phyloP scores from a whole-genome alignment of 805 yeast genomes.

The Saccharomycopsis selenospora region DNA sequence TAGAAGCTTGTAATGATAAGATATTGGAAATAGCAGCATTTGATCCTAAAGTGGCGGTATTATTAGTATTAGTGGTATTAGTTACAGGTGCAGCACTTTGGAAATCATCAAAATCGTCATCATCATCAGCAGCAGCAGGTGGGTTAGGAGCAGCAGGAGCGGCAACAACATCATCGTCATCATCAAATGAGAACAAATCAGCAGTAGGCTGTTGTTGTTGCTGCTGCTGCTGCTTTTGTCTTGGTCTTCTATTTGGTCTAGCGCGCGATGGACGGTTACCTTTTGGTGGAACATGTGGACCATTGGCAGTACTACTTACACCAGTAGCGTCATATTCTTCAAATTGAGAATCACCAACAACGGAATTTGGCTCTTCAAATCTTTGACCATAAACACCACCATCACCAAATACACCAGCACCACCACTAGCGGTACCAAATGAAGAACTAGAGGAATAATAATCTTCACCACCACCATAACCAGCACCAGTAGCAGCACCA shows the following conservation, averaged over 20 bases:
- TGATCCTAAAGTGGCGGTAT: conserved; percentile 27
- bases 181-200: conserved; percentile 46
- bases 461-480: conserved; percentile 1
- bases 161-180: conserved; percentile 23
- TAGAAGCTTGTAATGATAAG: conserved; percentile 20
- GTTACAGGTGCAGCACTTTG: conserved; percentile 55
- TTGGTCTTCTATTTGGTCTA: conserved; percentile 1
- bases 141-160: conserved; percentile 23
- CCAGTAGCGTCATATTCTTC: conserved; percentile 52
- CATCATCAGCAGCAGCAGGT: conserved; percentile 41
- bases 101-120: conserved; percentile 77
- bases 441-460: background rate
- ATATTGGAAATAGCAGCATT: conserved; percentile 24
- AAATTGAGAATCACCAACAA: conserved; percentile 34
- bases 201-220: background rate
- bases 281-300: background rate
- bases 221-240: background rate
- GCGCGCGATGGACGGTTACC: background rate
- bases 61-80: conserved; percentile 28
- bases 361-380: conserved; percentile 46
- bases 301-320: background rate
- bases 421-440: conserved; percentile 13
- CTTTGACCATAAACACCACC: conserved; percentile 65
- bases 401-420: conserved; percentile 48
- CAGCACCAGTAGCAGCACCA: conserved; percentile 1